Evolutionary conservation across 164 flowering plant species (phyloP).

Genomic region (Vitis rupestris): DNA sequence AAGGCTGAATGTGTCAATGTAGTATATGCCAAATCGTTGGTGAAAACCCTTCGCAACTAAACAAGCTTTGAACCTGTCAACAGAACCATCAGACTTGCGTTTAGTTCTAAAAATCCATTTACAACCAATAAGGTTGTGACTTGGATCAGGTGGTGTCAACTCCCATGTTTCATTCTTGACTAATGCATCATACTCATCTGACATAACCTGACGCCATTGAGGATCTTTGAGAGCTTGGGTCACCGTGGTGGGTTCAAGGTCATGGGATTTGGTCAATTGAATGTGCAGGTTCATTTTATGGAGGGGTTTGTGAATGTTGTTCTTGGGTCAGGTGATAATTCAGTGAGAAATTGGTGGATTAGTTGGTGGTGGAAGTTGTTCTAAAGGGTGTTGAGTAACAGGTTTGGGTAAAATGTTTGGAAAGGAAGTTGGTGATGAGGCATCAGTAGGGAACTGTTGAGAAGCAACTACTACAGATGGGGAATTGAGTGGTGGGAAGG

Average conservation of each 20-base stretch:
- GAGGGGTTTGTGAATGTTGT: background rate
- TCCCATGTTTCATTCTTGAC: background rate
- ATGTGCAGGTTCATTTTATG: background rate
- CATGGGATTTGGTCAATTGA: background rate
- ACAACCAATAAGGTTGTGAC: background rate
- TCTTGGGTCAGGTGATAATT: background rate
- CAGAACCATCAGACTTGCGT: too few relatives aligned
- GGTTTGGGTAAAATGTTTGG: background rate
- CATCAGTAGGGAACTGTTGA: too few relatives aligned
- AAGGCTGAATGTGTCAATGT: background rate
- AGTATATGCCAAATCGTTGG: too few relatives aligned
- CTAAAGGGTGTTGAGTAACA: background rate
- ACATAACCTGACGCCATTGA: background rate
- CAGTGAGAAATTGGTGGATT: accelerated
- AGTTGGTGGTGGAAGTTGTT: background rate
- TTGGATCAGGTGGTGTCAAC: background rate
- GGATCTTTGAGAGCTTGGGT: conserved; percentile 6
- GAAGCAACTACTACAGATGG: too few relatives aligned
- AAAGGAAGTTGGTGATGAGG: background rate
- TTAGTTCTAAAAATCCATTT: background rate
- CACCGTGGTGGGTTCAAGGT: background rate
- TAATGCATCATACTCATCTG: too few relatives aligned
- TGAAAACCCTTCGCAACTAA: too few relatives aligned
- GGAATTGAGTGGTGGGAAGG: too few relatives aligned
- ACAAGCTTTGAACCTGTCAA: too few relatives aligned